Evolutionary conservation across 2,329 filamentous ascomycete genomes (phyloP), one percentile per base, ranked within the genome.

Genomic region (Talaromyces amestolkiae): DNA sequence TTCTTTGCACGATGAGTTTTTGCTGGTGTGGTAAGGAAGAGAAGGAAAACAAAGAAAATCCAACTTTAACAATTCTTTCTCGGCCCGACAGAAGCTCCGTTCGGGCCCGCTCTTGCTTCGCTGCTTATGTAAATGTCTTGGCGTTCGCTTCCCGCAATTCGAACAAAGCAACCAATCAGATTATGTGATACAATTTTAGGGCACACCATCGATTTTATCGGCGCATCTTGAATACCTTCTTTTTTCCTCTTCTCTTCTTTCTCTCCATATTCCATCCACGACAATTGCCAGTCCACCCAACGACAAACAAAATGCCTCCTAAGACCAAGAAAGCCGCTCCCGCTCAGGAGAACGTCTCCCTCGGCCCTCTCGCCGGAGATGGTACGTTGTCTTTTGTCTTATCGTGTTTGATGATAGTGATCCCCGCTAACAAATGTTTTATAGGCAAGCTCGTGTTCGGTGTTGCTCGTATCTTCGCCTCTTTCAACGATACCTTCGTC

Each of bases 381-480:
- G 93, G 92, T 94, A 82, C 79, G 88, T 31, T 58, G 66, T 67
- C 49, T 49, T 61, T 49, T 64, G 6, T 61, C 33, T 19, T 22
- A 37, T 58, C n/a, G 15, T 27, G 35, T 3, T 45, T 37, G 45
- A 49, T 2, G 15, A 31, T 24, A 54, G 53, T 37, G 15, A 13
- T 60, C 61, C 56, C 62, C 58, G 41, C 59, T 39, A 53, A 66
- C 63, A 56, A 31, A 43, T 51, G 11, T 43, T 54, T 15, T 68
- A 71, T 73, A 94, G 93, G 93, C 85, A 92, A 96, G 86, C 91
- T 96, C 83, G 93, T 97, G 83, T 97, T 97, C 82, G 93, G 93
- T 82, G 93, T 97, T 85, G 93, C 93, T 81, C 92, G 93, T 82
- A 97, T 97, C 87, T 95, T 97, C 84, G 93, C 93, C 78, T 96